Conservation (phyloP, 768 basidiomycete species). For the Leucosporidium yakuticum region DNA sequence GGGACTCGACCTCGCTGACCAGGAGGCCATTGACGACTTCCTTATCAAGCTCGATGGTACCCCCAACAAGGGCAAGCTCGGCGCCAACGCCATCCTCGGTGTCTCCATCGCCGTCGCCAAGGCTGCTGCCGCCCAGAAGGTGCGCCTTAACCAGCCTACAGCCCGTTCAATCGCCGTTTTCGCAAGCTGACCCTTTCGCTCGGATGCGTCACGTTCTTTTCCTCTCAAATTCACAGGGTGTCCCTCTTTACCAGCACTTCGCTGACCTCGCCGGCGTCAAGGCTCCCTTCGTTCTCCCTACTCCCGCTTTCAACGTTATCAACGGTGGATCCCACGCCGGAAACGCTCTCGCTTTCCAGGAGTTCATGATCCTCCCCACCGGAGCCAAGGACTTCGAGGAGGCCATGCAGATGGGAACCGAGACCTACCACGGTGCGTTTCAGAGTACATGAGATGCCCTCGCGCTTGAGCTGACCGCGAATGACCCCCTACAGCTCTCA, state of each 20-base stretch:
- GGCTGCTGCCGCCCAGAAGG: slow-evolving; percentile 89
- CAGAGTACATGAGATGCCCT: background rate
- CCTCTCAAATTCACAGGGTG: slow-evolving; percentile 48
- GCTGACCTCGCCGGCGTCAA: slow-evolving; percentile 93
- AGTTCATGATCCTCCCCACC: slow-evolving; percentile 98
- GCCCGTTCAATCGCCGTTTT: background rate
- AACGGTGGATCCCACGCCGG: slow-evolving; percentile 99
- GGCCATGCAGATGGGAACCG: slow-evolving; percentile 97
- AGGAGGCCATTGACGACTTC: slow-evolving; percentile 95
- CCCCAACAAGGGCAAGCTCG: slow-evolving; percentile 97
- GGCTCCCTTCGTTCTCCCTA: slow-evolving; percentile 84
- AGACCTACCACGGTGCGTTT: slow-evolving; percentile 51
- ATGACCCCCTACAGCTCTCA: slow-evolving; percentile 64
- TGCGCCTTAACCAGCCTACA: slow-evolving; percentile 26
- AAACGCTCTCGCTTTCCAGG: slow-evolving; percentile 99
- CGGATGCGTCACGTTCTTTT: background rate
- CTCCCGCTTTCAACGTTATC: slow-evolving; percentile 97
- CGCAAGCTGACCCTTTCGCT: background rate
- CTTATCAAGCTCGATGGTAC: slow-evolving; percentile 97
- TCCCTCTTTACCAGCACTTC: slow-evolving; percentile 93
- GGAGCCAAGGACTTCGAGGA: slow-evolving; percentile 87
- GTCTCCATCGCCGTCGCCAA: slow-evolving; percentile 92
- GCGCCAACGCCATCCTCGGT: slow-evolving; percentile 98
- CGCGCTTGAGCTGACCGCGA: slow-evolving; percentile 46
- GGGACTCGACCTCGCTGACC: slow-evolving; percentile 72